Evolutionary conservation across 1,284 basidiomycete genomes (phyloP), one percentile per base, ranked within the genome.

Genomic region (Microbotryomycetes sp.): DNA sequence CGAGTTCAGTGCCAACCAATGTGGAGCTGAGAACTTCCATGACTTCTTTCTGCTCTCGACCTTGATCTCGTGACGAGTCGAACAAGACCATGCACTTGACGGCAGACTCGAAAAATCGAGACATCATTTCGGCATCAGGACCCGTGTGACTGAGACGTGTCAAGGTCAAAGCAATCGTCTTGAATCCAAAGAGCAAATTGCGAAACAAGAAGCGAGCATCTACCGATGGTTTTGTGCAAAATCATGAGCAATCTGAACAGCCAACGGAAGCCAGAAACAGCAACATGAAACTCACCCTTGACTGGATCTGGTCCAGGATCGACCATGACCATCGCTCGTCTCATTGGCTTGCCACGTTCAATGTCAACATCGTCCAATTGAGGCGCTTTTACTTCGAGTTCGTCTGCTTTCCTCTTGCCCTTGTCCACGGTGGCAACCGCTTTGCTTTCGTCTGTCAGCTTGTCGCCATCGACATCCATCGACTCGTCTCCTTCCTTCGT

Each of bases 181-280:
- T 88, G 76, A 97, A 88, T 6, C 89, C 92, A 70, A 92, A 92
- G 16, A 97, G 81, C 52, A 98, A 81, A 16, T 92, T 89, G 65
- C 92, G 87, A 75, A 92, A 89, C 25, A 98, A 80, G 63, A 87
- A 82, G 45, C 92, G 86, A 47, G 87, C 88, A 71, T 93, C 93
- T 89, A 70, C 4, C 22, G 9, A 26, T 29, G 30, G 50, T 32
- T 23, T 69, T 49, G 29, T 26, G 22, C 9, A 22, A 25, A 22
- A 42, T 5, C 14, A 47, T 5, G 19, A 28, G 9, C 14, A 54
- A 0, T 54, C 4, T 49, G 22, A 15, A 32, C 54, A 19, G 5
- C 47, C 25, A 25, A 25, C 19, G 26, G 19, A 48, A 12, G 32
- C 25, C 31, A 42, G 36, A 3, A 19, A 36, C 48, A 25, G 32